Base-by-base conservation (phyloP, 2,329 filamentous ascomycete genomes). In the Calonectria hongkongensis region DNA sequence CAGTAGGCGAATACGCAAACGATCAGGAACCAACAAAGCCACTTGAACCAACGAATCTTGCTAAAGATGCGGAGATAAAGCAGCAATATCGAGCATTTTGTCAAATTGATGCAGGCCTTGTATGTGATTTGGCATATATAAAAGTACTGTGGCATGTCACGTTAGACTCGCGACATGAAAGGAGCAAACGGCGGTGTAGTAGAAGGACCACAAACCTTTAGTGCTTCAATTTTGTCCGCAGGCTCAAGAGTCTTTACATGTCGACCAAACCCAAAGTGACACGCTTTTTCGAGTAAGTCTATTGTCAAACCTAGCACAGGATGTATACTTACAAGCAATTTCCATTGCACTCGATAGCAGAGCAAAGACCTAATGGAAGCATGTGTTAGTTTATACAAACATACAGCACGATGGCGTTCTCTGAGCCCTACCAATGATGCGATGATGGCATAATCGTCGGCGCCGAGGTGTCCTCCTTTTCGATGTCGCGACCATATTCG, bases 31-130 rank as follows among this genome's bases (percentile, higher is more conserved):
- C 77, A 81, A 12, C 77, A 76, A 4, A 78, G 64, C 60, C 75
- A 80, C 21, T 79, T 79, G 58, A 80, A 78, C 50, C 77, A 79
- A 21, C 79, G 77, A 33, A 82, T 70, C 69, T 77, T 78, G 60
- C 64, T 43, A 73, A 84, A 83, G 16, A 84, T 82, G 15, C 79
- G 80, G 12, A 80, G 76, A 73, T 84, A 84, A 0, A 83, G 77
- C 7, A 84, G 74, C 41, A 84, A 75, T 39, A 84, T 81, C 36
- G 80, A 83, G 60, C 80, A 76, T 58, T 84, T 84, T 67, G 80
- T 80, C 41, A 82, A 72, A 50, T 79, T 81, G 58, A 84, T 79
- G 51, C 79, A 76, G 12, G 79, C 73, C 45, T 82, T 83, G 71
- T 83, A 84, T 33, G 80, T 78, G 56, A 81, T 71, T 66, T 82